Evolutionary conservation across 179 eudicot species (phyloP), one percentile per base, ranked within the genome.

Genomic region (Carnegiea gigantea): DNA sequence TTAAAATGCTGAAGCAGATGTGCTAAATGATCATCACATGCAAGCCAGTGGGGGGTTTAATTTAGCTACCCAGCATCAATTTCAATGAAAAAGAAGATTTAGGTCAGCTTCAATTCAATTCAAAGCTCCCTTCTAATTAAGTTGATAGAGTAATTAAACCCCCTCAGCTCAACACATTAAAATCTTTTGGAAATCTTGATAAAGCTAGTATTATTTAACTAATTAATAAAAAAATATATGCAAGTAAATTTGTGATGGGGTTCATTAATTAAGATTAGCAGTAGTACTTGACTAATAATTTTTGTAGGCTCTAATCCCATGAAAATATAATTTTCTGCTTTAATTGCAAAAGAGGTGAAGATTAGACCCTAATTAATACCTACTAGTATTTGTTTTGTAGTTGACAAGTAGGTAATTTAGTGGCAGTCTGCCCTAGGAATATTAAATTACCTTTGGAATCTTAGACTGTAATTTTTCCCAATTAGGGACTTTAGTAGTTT

Each of bases 1-100:
- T 73, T 40, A 72, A n/a, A 73, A 24, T 23, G 38, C 3, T 2
- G 68, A 62, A 71, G 44, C 23, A 44, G 57, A 44, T 0, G n/a
- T 62, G 46, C 60, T 43, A 44, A 59, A 80, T 60, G 73, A 80
- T 80, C 72, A 82, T 82, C 85, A 82, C 85, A 82, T 82, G 85
- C 68, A 73, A 65, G 76, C 49, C 82, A 85, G 79, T 40, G 44
- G 44, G 44, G 44, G 44, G 6, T 40, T 7, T 33, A 33, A 33
- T 33, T 40, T 5, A 40, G 44, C 44, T 40, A 40, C 44, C 44
- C 44, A 71, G 18, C 80, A 67, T 64, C 85, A 85, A 82, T 77
- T 79, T 85, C 85, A 75, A 85, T 78, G 73, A 51, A 54, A 73
- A 67, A 8, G 60, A 77, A 51, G 10, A 30, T 70, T 17, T 33